Conservation (phyloP, 345 rosid species). For the Pugionium cornutum region DNA sequence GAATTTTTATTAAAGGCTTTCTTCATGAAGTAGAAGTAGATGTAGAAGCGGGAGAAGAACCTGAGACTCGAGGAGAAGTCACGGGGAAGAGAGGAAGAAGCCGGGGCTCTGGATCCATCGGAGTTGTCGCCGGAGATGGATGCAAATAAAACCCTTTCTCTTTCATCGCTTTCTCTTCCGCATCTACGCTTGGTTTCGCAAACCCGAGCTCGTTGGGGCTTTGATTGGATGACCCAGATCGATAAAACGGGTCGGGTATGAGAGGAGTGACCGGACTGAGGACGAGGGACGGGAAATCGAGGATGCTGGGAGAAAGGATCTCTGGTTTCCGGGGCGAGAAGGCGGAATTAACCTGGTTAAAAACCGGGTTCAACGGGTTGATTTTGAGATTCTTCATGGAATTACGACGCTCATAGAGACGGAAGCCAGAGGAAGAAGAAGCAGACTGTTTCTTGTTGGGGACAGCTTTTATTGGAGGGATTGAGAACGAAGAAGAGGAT, state of each 20-base stretch:
- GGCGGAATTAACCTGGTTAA: slow-evolving; percentile 50
- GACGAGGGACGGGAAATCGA: slow-evolving; percentile 79
- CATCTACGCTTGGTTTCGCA: slow-evolving; percentile 10
- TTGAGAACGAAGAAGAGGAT: slow-evolving; percentile 53
- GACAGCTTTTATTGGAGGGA: slow-evolving; percentile 89
- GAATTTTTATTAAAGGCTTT: slow-evolving; percentile 3
- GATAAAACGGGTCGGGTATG: slow-evolving; percentile 85
- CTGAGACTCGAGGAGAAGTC: slow-evolving; percentile 76
- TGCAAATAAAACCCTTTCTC: slow-evolving; percentile 89
- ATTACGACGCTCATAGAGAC: slow-evolving; percentile 90
- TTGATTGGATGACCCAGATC: slow-evolving; percentile 54
- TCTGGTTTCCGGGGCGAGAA: slow-evolving; percentile 74
- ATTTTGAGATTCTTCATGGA: slow-evolving; percentile 84
- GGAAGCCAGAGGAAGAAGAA: slow-evolving; percentile 54
- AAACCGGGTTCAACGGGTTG: slow-evolving; percentile 66
- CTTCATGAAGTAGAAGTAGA: slow-evolving; percentile 28
- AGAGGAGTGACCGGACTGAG: slow-evolving; percentile 94
- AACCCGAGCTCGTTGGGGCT: slow-evolving; percentile 22
- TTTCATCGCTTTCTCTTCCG: slow-evolving; percentile 78
- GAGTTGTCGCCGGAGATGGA: slow-evolving; percentile 84
- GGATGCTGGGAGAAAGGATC: slow-evolving; percentile 88
- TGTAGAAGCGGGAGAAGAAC: slow-evolving; percentile 44
- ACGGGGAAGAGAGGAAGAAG: slow-evolving; percentile 88
- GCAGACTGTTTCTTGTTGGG: slow-evolving; percentile 66
- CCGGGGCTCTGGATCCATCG: slow-evolving; percentile 73